Conservation (phyloP, 345 rosid genomes). For the Pugionium cornutum region DNA sequence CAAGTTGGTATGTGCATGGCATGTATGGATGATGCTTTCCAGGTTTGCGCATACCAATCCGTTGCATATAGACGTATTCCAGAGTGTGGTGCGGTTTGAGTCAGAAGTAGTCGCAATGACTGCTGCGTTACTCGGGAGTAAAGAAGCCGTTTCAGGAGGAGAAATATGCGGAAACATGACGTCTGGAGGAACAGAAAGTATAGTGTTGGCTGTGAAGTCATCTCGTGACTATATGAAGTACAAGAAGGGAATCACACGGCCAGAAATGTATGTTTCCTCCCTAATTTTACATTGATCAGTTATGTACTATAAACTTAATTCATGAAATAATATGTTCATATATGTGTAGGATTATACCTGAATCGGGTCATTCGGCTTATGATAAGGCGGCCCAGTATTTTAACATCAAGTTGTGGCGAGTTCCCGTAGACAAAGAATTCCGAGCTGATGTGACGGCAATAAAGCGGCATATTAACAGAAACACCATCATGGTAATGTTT, state of each 20-base stretch:
- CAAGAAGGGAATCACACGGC: constrained; percentile 80
- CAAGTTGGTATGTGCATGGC: constrained; percentile 14
- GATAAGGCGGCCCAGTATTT: constrained; percentile 97
- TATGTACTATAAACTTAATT: constrained; percentile 8
- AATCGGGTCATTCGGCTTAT: constrained; percentile 94
- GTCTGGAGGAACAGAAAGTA: constrained; percentile 98
- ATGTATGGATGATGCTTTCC: constrained; percentile 35
- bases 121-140: constrained; percentile 75
- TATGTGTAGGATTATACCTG: constrained; percentile 82
- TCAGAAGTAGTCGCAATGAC: constrained; percentile 99
- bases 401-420: constrained; percentile 90
- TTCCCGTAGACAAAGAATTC: constrained; percentile 76
- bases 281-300: neutral
- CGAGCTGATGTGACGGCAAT: constrained; percentile 85
- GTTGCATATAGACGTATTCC: constrained; percentile 83
- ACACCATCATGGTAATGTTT: constrained; percentile 78
- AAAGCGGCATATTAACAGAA: constrained; percentile 59
- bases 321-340: constrained; percentile 24
- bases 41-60: constrained; percentile 99
- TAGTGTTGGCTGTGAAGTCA: constrained; percentile 85
- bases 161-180: constrained; percentile 98
- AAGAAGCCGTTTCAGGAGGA: constrained; percentile 71
- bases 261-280: constrained; percentile 68
- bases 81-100: constrained; percentile 80
- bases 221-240: constrained; percentile 91